These are phyloP conservation scores for Stachybotrys elegans DNA, from an alignment of 2,329 filamentous ascomycete species.

Conservation along the genomic window DNA sequence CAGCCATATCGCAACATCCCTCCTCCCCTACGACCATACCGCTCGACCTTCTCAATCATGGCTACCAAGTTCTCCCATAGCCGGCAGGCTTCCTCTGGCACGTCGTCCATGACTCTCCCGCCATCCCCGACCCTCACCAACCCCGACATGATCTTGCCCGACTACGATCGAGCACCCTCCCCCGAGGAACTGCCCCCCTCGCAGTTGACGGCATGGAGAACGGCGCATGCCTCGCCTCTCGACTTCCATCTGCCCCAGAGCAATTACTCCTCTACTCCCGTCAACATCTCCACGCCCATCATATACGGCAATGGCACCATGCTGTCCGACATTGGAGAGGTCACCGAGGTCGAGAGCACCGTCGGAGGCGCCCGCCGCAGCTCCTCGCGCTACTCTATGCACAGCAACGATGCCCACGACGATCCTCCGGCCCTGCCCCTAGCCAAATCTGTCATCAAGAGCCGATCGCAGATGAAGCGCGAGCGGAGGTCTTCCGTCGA, in stretches of 20 bases:
- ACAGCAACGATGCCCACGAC: constrained; percentile 27
- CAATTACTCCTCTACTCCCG: constrained; percentile 35
- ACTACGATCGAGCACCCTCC: constrained; percentile 56
- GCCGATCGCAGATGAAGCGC: constrained; percentile 38
- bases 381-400: constrained; percentile 26
- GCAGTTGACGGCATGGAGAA: constrained; percentile 48
- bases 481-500: constrained; percentile 52
- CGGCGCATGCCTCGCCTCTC: constrained; percentile 29
- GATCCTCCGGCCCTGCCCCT: constrained; percentile 41
- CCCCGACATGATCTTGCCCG: constrained; percentile 89
- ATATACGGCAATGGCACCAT: constrained; percentile 67
- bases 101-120: constrained; percentile 37
- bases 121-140: constrained; percentile 86
- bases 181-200: constrained; percentile 47
- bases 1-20: too few species aligned
- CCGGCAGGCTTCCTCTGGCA: constrained; percentile 21
- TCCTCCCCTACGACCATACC: too few species aligned
- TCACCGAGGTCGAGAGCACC: constrained; percentile 49
- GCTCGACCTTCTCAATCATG: too few species aligned
- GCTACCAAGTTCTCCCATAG: constrained; percentile 21
- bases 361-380: constrained; percentile 36
- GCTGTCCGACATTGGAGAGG: constrained; percentile 60
- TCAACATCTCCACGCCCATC: constrained; percentile 56
- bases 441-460: constrained; percentile 36
- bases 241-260: constrained; percentile 39